Base-by-base conservation (phyloP, 2,329 filamentous ascomycete genomes). In the Aspergillus amoenus region DNA sequence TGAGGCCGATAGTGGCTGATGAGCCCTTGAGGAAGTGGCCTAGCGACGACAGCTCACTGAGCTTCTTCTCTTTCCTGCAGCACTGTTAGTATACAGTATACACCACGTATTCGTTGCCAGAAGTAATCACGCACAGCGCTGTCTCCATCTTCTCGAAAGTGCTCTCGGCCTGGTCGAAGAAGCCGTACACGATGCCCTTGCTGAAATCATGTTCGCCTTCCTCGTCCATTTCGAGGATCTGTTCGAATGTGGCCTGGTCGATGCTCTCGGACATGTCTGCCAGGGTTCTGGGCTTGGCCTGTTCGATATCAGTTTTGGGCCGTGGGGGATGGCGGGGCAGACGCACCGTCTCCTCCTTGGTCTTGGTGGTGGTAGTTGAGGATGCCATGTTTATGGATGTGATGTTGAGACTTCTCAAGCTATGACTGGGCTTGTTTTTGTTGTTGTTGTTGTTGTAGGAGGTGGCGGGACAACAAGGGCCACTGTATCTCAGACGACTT, bases 201-300 rank as follows among this genome's bases (percentile, higher is more conserved):
- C 90, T 95, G 81, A 97, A 97, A 48, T 96, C 91, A 66, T 87
- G 84, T 62, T 93, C 89, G 11, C 93, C 88, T 63, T 90, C 89
- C 63, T 97, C 94, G 74, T 99, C 94, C 93, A 99, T 97, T 76
- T 97, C 94, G 61, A 97, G 85, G 73, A 99, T 97, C 80, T 97
- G 94, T 68, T 88, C 87, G 69, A 99, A 99, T 56, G 92, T 96
- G 55, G 76, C 73, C 60, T 81, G 78, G 74, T 97, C 93, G 76
- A 99, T 87, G 71, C 82, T 82, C 64, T 94, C 89, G 58, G 85
- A 87, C 64, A 91, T 84, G 59, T 90, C 84, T 58, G 81, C 80
- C 68, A 86, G 73, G 60, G 76, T 79, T 32, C 48, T 62, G 11
- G 49, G 54, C 66, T 80, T 78, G 75, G 78, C 71, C 73, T 76